These are phyloP conservation scores for Castanopsis chinensis DNA, from an alignment of 306 rosid genomes.

Conservation along the genomic window DNA sequence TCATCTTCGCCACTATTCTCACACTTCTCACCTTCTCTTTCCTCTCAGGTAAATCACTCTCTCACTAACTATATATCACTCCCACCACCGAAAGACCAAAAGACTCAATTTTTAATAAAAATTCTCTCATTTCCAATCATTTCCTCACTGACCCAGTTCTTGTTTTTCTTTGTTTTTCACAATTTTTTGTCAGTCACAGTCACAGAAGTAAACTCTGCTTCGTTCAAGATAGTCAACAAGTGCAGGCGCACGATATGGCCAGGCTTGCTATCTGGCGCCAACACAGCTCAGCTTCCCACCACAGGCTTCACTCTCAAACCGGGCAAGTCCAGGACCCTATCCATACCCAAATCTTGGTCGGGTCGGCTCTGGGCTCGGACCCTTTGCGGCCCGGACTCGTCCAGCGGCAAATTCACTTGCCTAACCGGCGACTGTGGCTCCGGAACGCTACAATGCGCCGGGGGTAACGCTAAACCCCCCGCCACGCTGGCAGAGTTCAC, in stretches of 20 bases:
- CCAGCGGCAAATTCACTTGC: constrained; percentile 66
- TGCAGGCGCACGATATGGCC: constrained; percentile 88
- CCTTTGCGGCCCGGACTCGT: constrained; percentile 46
- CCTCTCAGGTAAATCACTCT: constrained; percentile 49
- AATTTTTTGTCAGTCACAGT: background rate
- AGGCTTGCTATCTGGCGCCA: constrained; percentile 81
- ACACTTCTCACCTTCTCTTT: constrained; percentile 37
- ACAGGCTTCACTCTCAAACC: constrained; percentile 66
- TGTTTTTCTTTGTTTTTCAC: background rate
- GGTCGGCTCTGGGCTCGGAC: constrained; percentile 94
- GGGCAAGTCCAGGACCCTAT: constrained; percentile 54
- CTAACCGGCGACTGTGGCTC: constrained; percentile 87
- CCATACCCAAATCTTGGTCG: constrained; percentile 74
- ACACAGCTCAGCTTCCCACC: constrained; percentile 63
- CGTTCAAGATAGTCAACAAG: constrained; percentile 80
- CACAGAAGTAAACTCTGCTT: constrained; percentile 61
- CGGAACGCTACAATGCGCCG: constrained; percentile 61
- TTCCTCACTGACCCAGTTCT: constrained; percentile 8
- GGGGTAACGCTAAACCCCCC: constrained; percentile 83
- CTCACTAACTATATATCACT: no score
- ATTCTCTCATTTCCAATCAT: background rate
- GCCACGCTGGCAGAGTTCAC: constrained; percentile 94
- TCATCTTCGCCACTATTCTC: constrained; percentile 34
- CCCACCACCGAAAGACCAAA: background rate
- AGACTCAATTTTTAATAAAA: background rate